Evolutionary conservation across 805 yeast genomes (phyloP).

Genomic region (Metschnikowia matae): DNA sequence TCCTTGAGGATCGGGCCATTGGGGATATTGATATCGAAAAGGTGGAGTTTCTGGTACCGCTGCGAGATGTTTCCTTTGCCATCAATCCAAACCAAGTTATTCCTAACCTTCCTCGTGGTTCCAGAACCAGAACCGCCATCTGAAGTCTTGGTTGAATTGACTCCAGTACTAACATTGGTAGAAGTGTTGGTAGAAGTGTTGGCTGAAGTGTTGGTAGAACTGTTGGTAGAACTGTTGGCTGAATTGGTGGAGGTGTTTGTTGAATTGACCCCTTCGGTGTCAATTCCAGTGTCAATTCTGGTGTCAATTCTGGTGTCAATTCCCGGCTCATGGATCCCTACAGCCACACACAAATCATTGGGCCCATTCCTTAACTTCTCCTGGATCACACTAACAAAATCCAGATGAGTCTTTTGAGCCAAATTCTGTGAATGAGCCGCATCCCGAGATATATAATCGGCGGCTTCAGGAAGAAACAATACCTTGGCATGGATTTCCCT

Average conservation of each 20-base stretch:
- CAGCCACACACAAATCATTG: slow-evolving; percentile 58
- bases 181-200: no score
- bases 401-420: slow-evolving; percentile 40
- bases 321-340: slow-evolving; percentile 84
- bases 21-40: slow-evolving; percentile 81
- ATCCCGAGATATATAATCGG: slow-evolving; percentile 77
- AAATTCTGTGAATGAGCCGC: slow-evolving; percentile 61
- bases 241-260: no score
- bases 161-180: no score
- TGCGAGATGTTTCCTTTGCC: slow-evolving; percentile 60
- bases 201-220: no score
- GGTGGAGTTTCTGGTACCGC: slow-evolving; percentile 78
- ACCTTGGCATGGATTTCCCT: slow-evolving; percentile 56
- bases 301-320: no score
- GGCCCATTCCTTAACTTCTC: slow-evolving; percentile 31
- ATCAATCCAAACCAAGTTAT: slow-evolving; percentile 70
- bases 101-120: slow-evolving; percentile 46
- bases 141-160: no score
- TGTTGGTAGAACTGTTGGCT: no score
- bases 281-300: no score
- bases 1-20: slow-evolving; percentile 81
- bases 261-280: no score
- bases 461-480: slow-evolving; percentile 88
- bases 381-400: slow-evolving; percentile 43
- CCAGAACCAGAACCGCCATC: slow-evolving; percentile 2